These are phyloP conservation scores for Curvularia lunata DNA, from an alignment of 2,329 filamentous ascomycete species.

Conservation along the genomic window DNA sequence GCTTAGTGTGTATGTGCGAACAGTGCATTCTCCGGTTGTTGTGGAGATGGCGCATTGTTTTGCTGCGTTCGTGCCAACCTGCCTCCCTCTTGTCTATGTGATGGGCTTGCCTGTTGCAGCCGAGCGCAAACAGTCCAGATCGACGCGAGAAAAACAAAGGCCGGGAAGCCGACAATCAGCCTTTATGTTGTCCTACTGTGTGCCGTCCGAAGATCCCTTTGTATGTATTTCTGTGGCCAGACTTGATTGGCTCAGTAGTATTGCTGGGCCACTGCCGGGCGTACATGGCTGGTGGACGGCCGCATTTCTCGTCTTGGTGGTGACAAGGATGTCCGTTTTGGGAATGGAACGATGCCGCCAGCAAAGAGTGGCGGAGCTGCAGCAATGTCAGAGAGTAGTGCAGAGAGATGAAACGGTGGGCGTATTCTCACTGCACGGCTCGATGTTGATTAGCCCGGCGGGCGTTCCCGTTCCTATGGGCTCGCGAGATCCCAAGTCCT, in stretches of 20 bases:
- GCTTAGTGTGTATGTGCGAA: slow-evolving; percentile 7
- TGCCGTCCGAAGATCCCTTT: slow-evolving; percentile 5
- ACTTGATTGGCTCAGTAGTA: slow-evolving; percentile 6
- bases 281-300: slow-evolving; percentile 7
- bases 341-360: slow-evolving; percentile 4
- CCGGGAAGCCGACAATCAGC: background rate
- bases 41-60: background rate
- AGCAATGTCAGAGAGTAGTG: slow-evolving; percentile 6
- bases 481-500: background rate
- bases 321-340: slow-evolving; percentile 3
- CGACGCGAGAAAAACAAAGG: background rate
- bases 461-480: background rate
- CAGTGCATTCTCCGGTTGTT: background rate
- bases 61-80: background rate
- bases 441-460: slow-evolving; percentile 1
- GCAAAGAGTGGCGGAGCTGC: background rate
- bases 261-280: slow-evolving; percentile 1
- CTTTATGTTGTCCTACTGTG: background rate
- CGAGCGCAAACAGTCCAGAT: background rate
- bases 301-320: slow-evolving; percentile 10
- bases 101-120: background rate
- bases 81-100: slow-evolving; percentile 1
- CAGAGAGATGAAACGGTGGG: background rate
- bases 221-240: background rate
- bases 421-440: slow-evolving; percentile 1